Evolutionary conservation across 768 basidiomycete genomes (phyloP).

Genomic region (Trametes cubensis): DNA sequence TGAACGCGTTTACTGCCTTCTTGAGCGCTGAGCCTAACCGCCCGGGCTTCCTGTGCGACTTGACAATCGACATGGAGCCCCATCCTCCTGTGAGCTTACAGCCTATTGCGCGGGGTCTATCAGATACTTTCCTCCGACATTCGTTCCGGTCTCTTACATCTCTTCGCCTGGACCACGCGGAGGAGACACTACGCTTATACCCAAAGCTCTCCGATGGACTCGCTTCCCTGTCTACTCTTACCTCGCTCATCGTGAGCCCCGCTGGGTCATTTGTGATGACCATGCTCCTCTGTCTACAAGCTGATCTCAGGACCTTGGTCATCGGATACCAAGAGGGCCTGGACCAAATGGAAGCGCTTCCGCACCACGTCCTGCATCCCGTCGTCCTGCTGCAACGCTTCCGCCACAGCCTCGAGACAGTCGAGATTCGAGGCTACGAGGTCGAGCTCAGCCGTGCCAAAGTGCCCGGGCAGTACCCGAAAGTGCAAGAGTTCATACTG

Average conservation of each 20-base stretch:
- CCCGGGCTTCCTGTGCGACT: background rate
- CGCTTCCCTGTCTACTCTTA: background rate
- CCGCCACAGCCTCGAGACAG: background rate
- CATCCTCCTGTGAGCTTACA: background rate
- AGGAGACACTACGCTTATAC: background rate
- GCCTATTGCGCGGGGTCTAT: background rate
- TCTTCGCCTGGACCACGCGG: constrained; percentile 1
- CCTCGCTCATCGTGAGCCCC: background rate
- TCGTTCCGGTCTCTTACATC: constrained; percentile 1
- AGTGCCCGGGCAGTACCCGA: background rate
- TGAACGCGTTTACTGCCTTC: constrained; percentile 3
- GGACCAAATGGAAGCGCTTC: background rate
- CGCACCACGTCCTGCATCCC: background rate
- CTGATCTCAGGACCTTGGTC: background rate
- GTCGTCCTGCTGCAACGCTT: background rate
- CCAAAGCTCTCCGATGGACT: background rate
- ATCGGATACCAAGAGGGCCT: background rate
- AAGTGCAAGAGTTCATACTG: constrained; percentile 4
- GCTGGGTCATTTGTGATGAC: background rate
- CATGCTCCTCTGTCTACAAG: background rate
- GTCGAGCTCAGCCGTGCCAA: background rate
- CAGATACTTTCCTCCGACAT: background rate
- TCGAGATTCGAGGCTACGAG: constrained; percentile 4
- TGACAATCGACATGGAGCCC: background rate
- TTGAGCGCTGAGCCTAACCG: background rate